Conservation (phyloP, 2,329 filamentous ascomycete species). For the Berkeleyomyces rouxiae region DNA sequence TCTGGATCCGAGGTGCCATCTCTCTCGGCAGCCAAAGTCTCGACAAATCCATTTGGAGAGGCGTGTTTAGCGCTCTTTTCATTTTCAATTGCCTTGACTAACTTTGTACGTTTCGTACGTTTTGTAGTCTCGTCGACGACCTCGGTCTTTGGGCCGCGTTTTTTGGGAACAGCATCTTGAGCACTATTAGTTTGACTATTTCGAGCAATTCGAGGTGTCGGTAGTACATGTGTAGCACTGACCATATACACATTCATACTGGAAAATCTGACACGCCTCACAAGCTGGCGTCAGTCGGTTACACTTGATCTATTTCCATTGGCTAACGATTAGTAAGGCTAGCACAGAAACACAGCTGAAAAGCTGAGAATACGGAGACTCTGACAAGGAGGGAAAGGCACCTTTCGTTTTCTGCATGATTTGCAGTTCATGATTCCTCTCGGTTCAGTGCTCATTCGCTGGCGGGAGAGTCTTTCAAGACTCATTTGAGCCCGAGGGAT, state of each 20-base stretch:
- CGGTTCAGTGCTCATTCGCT: conserved; percentile 55
- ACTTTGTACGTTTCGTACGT: conserved; percentile 68
- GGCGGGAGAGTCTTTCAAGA: conserved; percentile 60
- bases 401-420: conserved; percentile 83
- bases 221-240: conserved; percentile 20
- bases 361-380: not conserved
- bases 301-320: conserved; percentile 60
- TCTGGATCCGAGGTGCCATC: not conserved
- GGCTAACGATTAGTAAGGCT: not conserved
- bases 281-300: conserved; percentile 71
- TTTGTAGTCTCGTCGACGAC: conserved; percentile 49
- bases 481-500: conserved; percentile 65
- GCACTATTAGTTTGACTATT: not conserved
- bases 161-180: conserved; percentile 73
- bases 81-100: conserved; percentile 63
- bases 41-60: conserved; percentile 11
- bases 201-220: not conserved
- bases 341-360: not conserved
- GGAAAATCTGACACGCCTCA: conserved; percentile 78
- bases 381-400: conserved; percentile 22
- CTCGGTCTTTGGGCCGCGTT: conserved; percentile 78
- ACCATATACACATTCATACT: conserved; percentile 82
- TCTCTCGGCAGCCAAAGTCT: not conserved
- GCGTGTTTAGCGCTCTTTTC: conserved; percentile 36
- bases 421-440: conserved; percentile 93